Percentiles rank a stretch among this genome's conserved stretches.
Conservation (phyloP, 2,329 filamentous ascomycete species). For the Xylaria sp. region DNA sequence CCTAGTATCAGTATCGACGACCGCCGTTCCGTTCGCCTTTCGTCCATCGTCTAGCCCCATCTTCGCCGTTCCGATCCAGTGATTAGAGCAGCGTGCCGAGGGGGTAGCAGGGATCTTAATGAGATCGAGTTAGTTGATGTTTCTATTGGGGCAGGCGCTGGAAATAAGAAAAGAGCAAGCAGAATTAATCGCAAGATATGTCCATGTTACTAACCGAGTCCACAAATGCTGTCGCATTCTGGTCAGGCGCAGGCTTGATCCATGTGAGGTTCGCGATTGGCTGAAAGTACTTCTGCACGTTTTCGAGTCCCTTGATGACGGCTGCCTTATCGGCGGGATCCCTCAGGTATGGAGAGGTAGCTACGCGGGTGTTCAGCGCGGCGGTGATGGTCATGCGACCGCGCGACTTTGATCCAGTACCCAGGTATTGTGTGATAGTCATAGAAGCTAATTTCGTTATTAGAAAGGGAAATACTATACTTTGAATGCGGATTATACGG, state of each 20-base stretch:
- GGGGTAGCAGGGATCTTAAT: conserved; percentile 49
- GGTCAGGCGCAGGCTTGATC: conserved; percentile 61
- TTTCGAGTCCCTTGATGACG: conserved; percentile 69
- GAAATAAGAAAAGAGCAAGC: background rate
- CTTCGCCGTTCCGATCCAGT: conserved; percentile 68
- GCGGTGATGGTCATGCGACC: conserved; percentile 69
- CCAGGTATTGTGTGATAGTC: conserved; percentile 69
- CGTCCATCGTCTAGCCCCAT: conserved; percentile 67
- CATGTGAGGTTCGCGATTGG: conserved; percentile 66
- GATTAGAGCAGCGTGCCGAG: conserved; percentile 56
- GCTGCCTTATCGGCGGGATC: conserved; percentile 67
- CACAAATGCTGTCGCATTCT: conserved; percentile 65
- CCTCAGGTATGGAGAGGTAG: conserved; percentile 67
- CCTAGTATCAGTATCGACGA: conserved; percentile 71
- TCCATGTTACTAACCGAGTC: conserved; percentile 41
- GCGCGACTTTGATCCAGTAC: conserved; percentile 69
- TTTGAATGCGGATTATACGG: background rate
- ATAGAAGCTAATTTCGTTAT: conserved; percentile 53
- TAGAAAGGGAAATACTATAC: background rate
- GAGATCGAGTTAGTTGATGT: background rate
- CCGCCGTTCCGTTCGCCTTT: conserved; percentile 60
- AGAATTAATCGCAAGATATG: background rate
- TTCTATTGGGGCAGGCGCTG: background rate
- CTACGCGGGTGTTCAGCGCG: conserved; percentile 66
- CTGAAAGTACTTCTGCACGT: conserved; percentile 63